Percentiles rank a stretch among this genome's conserved stretches.
These are phyloP conservation scores for Tuber brumale DNA, from an alignment of 495 filamentous ascomycete genomes.

Conservation along the genomic window DNA sequence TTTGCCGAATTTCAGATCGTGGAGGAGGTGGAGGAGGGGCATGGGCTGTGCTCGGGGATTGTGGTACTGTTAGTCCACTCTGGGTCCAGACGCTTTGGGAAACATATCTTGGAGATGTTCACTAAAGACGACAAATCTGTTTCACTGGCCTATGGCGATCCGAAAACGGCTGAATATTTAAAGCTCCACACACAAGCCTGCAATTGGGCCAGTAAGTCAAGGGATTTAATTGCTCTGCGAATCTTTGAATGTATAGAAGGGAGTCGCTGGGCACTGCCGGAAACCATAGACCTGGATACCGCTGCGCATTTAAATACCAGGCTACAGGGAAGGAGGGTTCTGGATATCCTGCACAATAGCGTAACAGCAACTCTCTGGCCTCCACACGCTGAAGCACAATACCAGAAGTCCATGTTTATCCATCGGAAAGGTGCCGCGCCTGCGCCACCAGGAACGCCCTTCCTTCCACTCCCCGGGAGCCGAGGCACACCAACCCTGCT, in stretches of 20 bases:
- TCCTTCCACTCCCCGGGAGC: conserved; percentile 45
- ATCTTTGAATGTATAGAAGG: conserved; percentile 44
- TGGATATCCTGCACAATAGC: conserved; percentile 46
- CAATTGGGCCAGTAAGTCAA: conserved; percentile 43
- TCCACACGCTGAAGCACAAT: conserved; percentile 15
- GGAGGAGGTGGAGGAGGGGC: conserved; percentile 28
- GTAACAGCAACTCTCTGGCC: conserved; percentile 42
- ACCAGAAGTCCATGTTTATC: conserved; percentile 36
- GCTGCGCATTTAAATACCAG: conserved; percentile 20
- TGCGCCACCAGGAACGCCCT: conserved; percentile 14
- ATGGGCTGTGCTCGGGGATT: conserved; percentile 26
- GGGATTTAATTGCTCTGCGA: conserved; percentile 44
- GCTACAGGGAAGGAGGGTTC: conserved; percentile 39
- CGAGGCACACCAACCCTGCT: conserved; percentile 44
- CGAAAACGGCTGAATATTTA: conserved; percentile 37
- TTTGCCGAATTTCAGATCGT: conserved; percentile 43
- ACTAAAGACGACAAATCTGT: conserved; percentile 11
- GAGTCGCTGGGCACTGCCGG: conserved; percentile 32
- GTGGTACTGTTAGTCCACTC: conserved; percentile 47
- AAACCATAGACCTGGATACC: neutral
- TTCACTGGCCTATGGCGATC: conserved; percentile 24
- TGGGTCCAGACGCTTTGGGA: conserved; percentile 45
- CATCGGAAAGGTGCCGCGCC: conserved; percentile 47
- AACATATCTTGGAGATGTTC: conserved; percentile 43
- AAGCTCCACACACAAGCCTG: conserved; percentile 42